Base-by-base conservation (phyloP, 805 yeast genomes). In the Yamadazyma phyllophila region DNA sequence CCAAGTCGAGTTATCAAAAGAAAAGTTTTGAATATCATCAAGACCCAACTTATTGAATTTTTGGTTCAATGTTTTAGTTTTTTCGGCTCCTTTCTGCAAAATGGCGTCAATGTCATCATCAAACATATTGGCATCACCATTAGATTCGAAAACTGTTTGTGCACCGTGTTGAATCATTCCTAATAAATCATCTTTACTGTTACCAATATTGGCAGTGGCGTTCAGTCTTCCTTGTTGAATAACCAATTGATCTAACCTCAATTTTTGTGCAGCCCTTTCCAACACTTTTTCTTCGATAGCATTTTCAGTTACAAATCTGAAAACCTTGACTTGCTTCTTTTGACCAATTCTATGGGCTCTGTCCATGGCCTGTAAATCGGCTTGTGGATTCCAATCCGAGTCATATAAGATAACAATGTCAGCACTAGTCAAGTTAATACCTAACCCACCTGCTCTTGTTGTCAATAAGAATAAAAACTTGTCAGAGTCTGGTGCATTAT, bases 131-230 rank as follows among this genome's bases (percentile, higher is more conserved):
- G 9, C 30, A 24, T 32, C 39, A 9, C 62, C 57, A 27, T 49
- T 54, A 16, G 74, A 65, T 50, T 87, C 92, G 62, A 94, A 85
- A 14, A 94, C 91, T 37, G 83, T 81, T 61, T 85, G 84, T 1
- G 99, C 99, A 47, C 99, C 99, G 65, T 85, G 96, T 65, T 92
- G 98, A 63, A 92, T 92, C 98, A 94, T 94, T 41, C 86, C 88
- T 20, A 92, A 69, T 57, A 92, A 78, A 60, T 91, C 98, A 57
- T 89, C 97, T 58, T 88, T 87, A 5, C 77, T 67, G 53, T 76
- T 83, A n/a, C 85, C 87, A 48, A 80, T 69, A 12, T 51, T 24
- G 14, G 44, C 74, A 27, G 77, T 76, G 9, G 67, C 64, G 7
- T 81, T 68, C 13, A 14, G 41, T 47, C 91, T 73, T 7, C 96